Percentiles rank a stretch among this genome's conserved stretches.
Evolutionary conservation across 352 stramenopile genomes (phyloP).

Genomic region (Globisporangium radiosum): DNA sequence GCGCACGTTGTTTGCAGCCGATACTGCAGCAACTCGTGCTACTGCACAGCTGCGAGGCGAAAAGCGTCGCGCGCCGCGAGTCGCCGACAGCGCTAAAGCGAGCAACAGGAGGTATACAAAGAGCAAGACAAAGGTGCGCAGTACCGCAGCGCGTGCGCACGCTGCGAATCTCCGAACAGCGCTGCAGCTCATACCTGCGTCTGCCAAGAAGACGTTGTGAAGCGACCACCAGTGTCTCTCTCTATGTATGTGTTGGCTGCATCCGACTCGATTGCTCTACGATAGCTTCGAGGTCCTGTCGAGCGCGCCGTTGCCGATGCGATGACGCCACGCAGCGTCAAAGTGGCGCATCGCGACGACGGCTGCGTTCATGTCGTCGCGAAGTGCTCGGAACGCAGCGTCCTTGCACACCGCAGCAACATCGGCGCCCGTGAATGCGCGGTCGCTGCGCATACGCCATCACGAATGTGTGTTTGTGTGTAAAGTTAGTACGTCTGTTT

Average conservation of each 20-base stretch:
- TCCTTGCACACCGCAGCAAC: slow-evolving; percentile 71
- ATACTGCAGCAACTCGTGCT: too few species aligned
- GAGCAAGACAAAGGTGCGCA: too few species aligned
- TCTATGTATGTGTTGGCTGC: background rate
- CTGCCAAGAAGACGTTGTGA: background rate
- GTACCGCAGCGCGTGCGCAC: too few species aligned
- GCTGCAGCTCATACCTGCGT: slow-evolving; percentile 13
- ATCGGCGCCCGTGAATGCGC: slow-evolving; percentile 52
- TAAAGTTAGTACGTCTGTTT: too few species aligned
- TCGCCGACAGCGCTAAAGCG: background rate
- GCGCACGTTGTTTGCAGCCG: too few species aligned
- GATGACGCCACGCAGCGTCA: slow-evolving; percentile 38
- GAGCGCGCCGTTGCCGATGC: background rate
- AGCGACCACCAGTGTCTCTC: background rate
- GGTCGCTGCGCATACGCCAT: slow-evolving; percentile 12
- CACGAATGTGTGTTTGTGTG: too few species aligned
- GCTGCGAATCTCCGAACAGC: slow-evolving; percentile 8
- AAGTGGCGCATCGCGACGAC: slow-evolving; percentile 38
- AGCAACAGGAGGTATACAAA: background rate
- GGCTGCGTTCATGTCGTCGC: slow-evolving; percentile 40
- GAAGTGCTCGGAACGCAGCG: slow-evolving; percentile 70
- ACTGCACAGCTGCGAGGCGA: too few species aligned
- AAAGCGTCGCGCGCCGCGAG: too few species aligned
- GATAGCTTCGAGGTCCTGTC: too few species aligned
- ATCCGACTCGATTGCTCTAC: too few species aligned